These are phyloP conservation scores for Trametes elegans DNA, from an alignment of 768 basidiomycete species.

Conservation along the genomic window DNA sequence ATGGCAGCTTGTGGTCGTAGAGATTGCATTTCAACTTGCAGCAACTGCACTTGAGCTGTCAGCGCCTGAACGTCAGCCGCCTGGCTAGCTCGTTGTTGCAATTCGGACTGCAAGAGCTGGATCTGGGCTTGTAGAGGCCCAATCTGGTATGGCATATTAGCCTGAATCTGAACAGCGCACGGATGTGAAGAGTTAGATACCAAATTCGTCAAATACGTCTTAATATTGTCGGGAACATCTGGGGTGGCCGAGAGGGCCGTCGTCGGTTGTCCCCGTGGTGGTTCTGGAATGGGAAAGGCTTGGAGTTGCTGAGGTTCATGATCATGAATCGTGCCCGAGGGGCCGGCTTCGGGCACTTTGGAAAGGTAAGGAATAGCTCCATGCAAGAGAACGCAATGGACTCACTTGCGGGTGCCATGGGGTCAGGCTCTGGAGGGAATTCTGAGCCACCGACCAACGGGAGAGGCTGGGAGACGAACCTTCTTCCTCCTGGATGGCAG, in stretches of 20 bases:
- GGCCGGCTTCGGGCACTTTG: conserved; percentile 25
- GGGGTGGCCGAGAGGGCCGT: background rate
- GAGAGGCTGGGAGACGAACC: conserved; percentile 8
- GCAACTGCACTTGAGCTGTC: conserved; percentile 38
- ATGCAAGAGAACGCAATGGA: background rate
- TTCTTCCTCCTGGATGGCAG: conserved; percentile 52
- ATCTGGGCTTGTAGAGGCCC: conserved; percentile 47
- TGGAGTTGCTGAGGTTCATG: background rate
- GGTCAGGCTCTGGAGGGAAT: conserved; percentile 9
- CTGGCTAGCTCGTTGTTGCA: conserved; percentile 39
- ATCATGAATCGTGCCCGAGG: conserved; percentile 26
- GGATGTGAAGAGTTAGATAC: background rate
- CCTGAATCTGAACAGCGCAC: background rate
- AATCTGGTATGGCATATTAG: conserved; percentile 16
- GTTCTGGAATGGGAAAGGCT: background rate
- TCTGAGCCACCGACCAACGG: background rate
- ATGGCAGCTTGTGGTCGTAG: conserved; percentile 25
- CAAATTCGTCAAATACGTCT: background rate
- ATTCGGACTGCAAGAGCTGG: conserved; percentile 44
- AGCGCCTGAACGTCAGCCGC: conserved; percentile 34
- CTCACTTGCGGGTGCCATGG: conserved; percentile 2
- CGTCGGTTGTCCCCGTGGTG: background rate
- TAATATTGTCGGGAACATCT: background rate
- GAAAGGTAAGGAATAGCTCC: background rate
- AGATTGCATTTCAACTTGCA: conserved; percentile 35